These are phyloP conservation scores for Zoysia pacifica DNA, from an alignment of 176 grass and related monocot species.

Conservation along the genomic window DNA sequence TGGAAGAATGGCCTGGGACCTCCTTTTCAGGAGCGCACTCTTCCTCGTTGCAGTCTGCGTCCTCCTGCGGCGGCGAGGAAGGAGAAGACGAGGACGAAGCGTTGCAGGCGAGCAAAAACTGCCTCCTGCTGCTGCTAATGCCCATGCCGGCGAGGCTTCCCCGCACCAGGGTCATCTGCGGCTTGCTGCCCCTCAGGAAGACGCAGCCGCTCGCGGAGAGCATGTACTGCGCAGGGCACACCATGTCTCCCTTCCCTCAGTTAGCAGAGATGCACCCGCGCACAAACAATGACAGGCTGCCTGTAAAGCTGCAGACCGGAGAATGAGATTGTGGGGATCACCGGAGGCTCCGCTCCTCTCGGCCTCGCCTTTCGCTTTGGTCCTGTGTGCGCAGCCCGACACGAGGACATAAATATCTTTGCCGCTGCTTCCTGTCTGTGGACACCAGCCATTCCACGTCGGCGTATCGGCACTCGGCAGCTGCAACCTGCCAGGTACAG, in stretches of 20 bases:
- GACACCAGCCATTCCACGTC: conserved; percentile 24
- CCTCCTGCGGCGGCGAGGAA: conserved; percentile 42
- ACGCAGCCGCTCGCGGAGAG: conserved; percentile 68
- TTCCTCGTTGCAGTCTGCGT: conserved; percentile 78
- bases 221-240: conserved; percentile 71
- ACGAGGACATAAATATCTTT: conserved; percentile 18
- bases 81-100: conserved; percentile 40
- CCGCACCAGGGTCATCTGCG: conserved; percentile 15
- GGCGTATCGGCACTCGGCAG: background rate
- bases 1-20: conserved; percentile 17
- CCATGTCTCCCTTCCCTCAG: conserved; percentile 41
- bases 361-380: background rate
- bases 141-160: conserved; percentile 17
- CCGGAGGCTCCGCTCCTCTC: background rate
- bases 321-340: background rate
- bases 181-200: conserved; percentile 48
- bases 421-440: background rate
- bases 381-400: background rate
- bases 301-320: background rate
- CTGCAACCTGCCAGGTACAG: background rate
- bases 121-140: conserved; percentile 25
- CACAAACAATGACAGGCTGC: too few species aligned
- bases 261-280: background rate
- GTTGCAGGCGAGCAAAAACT: conserved; percentile 46
- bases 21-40: conserved; percentile 97